Conservation (phyloP, 352 stramenopile genomes). For the Pythium aphanidermatum region DNA sequence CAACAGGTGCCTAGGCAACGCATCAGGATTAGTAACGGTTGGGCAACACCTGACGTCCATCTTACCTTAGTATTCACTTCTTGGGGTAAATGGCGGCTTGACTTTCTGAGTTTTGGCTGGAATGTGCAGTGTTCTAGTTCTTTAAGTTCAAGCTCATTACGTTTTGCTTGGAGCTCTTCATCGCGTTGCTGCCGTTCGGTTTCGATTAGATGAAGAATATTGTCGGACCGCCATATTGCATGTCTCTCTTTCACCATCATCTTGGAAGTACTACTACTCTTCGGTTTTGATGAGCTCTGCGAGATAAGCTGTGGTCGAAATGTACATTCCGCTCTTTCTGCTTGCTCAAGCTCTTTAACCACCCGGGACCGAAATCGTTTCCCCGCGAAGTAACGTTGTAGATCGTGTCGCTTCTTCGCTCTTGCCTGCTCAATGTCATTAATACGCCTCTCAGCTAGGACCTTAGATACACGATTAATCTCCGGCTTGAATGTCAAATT, state of each 20-base stretch:
- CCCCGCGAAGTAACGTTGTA: constrained; percentile 53
- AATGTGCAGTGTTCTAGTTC: constrained; percentile 84
- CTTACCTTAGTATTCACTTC: too few species aligned
- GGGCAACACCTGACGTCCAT: too few species aligned
- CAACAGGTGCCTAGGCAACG: constrained; percentile 32
- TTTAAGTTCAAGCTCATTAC: constrained; percentile 47
- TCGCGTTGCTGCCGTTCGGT: constrained; percentile 42
- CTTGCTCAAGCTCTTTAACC: constrained; percentile 58
- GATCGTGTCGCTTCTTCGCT: constrained; percentile 14
- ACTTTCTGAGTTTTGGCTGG: constrained; percentile 32
- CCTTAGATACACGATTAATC: constrained; percentile 74
- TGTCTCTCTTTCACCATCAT: constrained; percentile 20
- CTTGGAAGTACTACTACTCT: constrained; percentile 39
- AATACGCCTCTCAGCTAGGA: constrained; percentile 39
- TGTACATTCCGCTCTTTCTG: constrained; percentile 61
- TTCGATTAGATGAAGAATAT: constrained; percentile 66
- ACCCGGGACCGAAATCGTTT: constrained; percentile 68
- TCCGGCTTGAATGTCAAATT: constrained; percentile 71
- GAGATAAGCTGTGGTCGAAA: constrained; percentile 49
- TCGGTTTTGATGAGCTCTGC: constrained; percentile 19
- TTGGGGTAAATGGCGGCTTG: too few species aligned
- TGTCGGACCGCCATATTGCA: constrained; percentile 52
- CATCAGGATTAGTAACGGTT: too few species aligned
- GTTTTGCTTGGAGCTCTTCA: constrained; percentile 53
- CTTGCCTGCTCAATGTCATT: constrained; percentile 27